Conservation (phyloP, 768 basidiomycete species). For the Cantharellus cinnabarinus region DNA sequence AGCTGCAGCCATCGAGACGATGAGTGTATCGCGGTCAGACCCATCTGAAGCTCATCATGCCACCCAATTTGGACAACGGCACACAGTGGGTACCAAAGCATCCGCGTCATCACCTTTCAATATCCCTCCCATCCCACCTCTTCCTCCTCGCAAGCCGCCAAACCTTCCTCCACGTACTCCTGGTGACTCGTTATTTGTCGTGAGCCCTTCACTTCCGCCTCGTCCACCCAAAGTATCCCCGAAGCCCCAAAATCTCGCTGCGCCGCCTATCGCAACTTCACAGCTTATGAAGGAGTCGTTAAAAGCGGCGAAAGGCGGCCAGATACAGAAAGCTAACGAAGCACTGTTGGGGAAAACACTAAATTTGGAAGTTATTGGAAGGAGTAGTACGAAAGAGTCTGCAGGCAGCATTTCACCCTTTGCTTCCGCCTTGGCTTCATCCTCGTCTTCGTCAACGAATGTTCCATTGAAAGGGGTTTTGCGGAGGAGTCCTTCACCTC, state of each 20-base stretch:
- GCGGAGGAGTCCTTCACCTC: background rate
- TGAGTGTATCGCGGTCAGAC: background rate
- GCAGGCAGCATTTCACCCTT: background rate
- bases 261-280: slow-evolving; percentile 1
- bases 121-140: background rate
- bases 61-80: too few relatives aligned
- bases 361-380: slow-evolving; percentile 1
- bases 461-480: background rate
- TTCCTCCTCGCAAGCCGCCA: slow-evolving; percentile 1
- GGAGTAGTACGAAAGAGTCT: background rate
- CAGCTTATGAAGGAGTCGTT: slow-evolving; percentile 5
- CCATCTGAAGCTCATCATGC: too few relatives aligned
- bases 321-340: background rate
- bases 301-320: slow-evolving; percentile 4
- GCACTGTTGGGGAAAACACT: background rate
- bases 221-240: background rate
- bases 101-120: background rate
- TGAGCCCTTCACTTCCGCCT: background rate
- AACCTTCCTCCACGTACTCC: background rate
- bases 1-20: background rate
- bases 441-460: background rate
- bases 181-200: background rate
- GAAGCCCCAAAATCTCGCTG: background rate
- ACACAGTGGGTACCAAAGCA: too few relatives aligned
- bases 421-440: background rate